These are phyloP conservation scores for Lipomyces yamadae DNA, from an alignment of 805 yeast genomes.

Conservation along the genomic window DNA sequence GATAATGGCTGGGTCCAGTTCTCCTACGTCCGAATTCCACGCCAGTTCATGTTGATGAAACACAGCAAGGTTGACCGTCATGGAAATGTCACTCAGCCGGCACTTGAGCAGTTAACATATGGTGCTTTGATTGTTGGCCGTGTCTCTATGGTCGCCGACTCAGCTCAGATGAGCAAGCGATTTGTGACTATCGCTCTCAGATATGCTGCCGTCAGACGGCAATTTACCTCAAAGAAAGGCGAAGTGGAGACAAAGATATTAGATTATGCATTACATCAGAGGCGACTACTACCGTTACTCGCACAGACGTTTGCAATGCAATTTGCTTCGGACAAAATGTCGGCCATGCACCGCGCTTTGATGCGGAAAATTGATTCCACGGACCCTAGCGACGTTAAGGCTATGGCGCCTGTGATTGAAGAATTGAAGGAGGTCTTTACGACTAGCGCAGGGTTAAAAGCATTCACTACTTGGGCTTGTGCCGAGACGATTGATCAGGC, in stretches of 20 bases:
- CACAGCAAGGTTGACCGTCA: conserved; percentile 72
- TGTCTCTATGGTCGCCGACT: conserved; percentile 86
- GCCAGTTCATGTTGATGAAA: conserved; percentile 79
- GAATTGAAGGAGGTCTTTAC: conserved; percentile 79
- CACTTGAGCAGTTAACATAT: conserved; percentile 85
- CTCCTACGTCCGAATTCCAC: conserved; percentile 79
- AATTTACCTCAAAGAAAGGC: conserved; percentile 61
- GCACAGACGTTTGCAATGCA: conserved; percentile 79
- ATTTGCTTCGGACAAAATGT: conserved; percentile 68
- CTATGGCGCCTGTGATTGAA: conserved; percentile 57
- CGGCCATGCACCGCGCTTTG: conserved; percentile 56
- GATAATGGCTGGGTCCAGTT: conserved; percentile 98
- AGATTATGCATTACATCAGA: conserved; percentile 88
- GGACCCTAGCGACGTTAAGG: conserved; percentile 52
- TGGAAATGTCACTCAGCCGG: conserved; percentile 76
- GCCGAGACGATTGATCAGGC: conserved; percentile 82
- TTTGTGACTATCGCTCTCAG: conserved; percentile 83
- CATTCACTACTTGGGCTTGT: conserved; percentile 86
- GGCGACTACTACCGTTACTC: conserved; percentile 81
- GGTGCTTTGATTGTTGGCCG: conserved; percentile 88
- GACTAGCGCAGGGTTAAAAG: conserved; percentile 84
- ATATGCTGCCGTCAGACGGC: conserved; percentile 88
- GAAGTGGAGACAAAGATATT: conserved; percentile 72
- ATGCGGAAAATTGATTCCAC: conserved; percentile 54
- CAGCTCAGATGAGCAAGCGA: conserved; percentile 78